Conservation (phyloP, 2,329 filamentous ascomycete genomes). For the Elsinoe fawcettii region DNA sequence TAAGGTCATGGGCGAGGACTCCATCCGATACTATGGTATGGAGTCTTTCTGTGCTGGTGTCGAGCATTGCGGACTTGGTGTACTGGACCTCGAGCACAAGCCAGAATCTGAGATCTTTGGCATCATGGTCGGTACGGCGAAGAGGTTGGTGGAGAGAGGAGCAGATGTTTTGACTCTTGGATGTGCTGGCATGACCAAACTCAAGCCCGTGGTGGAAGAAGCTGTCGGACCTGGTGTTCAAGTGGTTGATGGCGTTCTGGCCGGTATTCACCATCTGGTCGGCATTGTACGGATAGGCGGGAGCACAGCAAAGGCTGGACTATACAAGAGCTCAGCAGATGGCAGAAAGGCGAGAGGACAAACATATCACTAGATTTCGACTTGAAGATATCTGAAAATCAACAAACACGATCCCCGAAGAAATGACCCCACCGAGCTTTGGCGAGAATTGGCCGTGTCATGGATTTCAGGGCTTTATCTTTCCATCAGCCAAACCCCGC, state of each 20-base stretch:
- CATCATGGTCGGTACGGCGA: conserved; percentile 34
- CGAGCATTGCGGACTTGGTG: conserved; percentile 36
- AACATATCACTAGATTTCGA: conserved; percentile 28
- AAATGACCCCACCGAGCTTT: background rate
- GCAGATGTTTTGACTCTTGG: conserved; percentile 40
- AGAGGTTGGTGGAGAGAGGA: conserved; percentile 34
- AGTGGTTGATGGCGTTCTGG: conserved; percentile 46
- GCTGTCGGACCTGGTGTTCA: conserved; percentile 41
- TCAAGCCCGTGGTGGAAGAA: conserved; percentile 40
- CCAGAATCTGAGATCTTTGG: conserved; percentile 34
- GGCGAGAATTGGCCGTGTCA: background rate
- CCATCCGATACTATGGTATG: conserved; percentile 37
- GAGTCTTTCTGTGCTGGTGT: conserved; percentile 37
- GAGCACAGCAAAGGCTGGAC: conserved; percentile 39
- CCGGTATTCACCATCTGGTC: conserved; percentile 40
- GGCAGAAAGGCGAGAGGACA: conserved; percentile 35
- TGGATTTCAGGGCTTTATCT: background rate
- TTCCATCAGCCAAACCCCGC: conserved; percentile 13
- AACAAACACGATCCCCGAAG: background rate
- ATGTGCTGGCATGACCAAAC: conserved; percentile 44
- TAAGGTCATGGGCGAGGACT: conserved; percentile 35
- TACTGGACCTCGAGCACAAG: conserved; percentile 39
- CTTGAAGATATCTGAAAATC: background rate
- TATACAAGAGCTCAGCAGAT: conserved; percentile 35
- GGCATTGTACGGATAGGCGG: conserved; percentile 41